Base-by-base conservation (phyloP, 495 filamentous ascomycete genomes). In the Xylaria acuta region DNA sequence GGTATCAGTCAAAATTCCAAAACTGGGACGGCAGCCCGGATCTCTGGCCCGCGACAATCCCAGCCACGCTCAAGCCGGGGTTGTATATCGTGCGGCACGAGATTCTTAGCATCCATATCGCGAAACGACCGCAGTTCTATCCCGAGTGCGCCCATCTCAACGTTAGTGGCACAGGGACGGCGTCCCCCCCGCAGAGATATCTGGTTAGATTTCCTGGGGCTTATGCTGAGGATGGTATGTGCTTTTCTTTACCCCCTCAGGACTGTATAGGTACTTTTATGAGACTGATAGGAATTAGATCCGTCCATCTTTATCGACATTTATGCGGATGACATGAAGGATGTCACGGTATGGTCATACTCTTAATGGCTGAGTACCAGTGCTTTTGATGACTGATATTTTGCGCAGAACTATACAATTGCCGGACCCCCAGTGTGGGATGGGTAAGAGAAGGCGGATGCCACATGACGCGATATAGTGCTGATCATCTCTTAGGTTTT, bases 61-160 rank as follows among this genome's bases (percentile, higher is more conserved):
- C 88, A 0, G 64, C 70, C 5, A 79, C 75, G n/a, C 74, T 90
- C 45, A 81, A 79, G 49, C 73, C 80, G 8, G 88, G 87, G 20
- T 77, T 84, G 45, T 89, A 88, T 70, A 71, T 90, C 56, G 82
- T 89, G 41, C 72, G 87, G 59, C 88, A 90, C 67, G 88, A 90
- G 74, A 83, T 89, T 30, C 72, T 88, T 49, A 84, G 83, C 7
- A 82, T 89, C 7, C 87, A 89, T 65, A 81, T 88, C 45, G 84
- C 80, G 69, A 79, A 84, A 51, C 82, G 77, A 71, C 86, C 87
- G 4, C 87, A 89, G 79, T 90, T 86, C 70, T 88, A 89, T 73
- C 84, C 84, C 18, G 84, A 88, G 71, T 90, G 87, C 56, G 88
- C 84, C 6, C 86, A 88, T 73, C 71, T 90, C 62, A 82, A 83